Conservation (phyloP, 1,139 yeast genomes). For the Suhomyces panamericanus region DNA sequence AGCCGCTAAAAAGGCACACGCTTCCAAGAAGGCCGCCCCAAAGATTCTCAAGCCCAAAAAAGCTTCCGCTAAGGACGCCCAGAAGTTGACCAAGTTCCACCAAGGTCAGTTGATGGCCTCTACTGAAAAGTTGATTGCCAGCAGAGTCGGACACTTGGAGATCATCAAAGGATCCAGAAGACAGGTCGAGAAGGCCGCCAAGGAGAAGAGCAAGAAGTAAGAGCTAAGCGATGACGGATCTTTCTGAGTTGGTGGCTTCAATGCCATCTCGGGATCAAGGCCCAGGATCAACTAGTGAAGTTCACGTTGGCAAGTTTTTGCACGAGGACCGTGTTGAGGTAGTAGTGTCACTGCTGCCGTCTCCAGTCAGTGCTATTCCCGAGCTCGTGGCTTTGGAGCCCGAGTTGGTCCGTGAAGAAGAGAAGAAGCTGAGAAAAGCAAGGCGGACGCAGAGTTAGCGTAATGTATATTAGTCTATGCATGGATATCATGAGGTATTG, state of each 20-base stretch:
- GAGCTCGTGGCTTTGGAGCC: constrained; percentile 35
- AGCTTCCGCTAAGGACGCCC: constrained; percentile 44
- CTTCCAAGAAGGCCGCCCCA: constrained; percentile 72
- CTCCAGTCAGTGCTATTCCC: constrained; percentile 21
- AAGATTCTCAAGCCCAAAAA: constrained; percentile 70
- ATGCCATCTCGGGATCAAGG: not conserved
- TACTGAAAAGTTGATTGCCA: constrained; percentile 83
- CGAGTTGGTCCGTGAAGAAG: constrained; percentile 25
- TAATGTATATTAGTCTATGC: not conserved
- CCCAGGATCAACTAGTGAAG: not conserved
- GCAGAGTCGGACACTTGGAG: constrained; percentile 95
- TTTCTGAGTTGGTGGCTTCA: not conserved
- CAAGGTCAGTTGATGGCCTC: constrained; percentile 64
- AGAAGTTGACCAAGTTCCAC: constrained; percentile 60
- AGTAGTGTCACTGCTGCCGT: constrained; percentile 4
- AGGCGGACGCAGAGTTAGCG: constrained; percentile 17
- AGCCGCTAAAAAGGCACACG: constrained; percentile 53
- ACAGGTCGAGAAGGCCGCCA: constrained; percentile 61
- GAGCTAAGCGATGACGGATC: not conserved
- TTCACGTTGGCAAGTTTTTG: constrained; percentile 1
- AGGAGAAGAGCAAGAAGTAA: constrained; percentile 25
- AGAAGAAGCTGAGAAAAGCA: constrained; percentile 21
- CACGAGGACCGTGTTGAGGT: constrained; percentile 11
- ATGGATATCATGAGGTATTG: not conserved
- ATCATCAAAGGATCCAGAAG: constrained; percentile 89